phyloP scores from a whole-genome alignment of 1,139 yeast genomes.

The Saccharomycopsis crataegensis region DNA sequence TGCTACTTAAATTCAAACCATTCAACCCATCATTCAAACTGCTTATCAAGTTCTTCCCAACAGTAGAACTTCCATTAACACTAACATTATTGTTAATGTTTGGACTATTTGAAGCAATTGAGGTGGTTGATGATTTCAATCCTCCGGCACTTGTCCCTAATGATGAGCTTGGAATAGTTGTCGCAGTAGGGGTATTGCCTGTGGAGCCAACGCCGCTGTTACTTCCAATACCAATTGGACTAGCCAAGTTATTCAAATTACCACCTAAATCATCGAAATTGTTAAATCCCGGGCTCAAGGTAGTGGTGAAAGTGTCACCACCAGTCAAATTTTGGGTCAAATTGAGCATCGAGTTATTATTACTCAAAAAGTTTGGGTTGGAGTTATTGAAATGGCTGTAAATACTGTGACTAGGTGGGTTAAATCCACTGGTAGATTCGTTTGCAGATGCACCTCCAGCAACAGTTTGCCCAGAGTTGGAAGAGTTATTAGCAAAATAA shows the following conservation, averaged over 20 bases:
- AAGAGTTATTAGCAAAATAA: too few species aligned
- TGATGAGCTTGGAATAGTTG: neutral
- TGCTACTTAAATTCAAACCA: slow-evolving; percentile 10
- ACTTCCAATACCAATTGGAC: neutral
- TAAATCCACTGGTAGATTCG: neutral
- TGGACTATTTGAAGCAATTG: slow-evolving; percentile 11
- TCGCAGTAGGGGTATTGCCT: slow-evolving; percentile 1
- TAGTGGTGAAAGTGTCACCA: slow-evolving; percentile 17
- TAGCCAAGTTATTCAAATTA: neutral
- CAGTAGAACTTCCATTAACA: neutral
- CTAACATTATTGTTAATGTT: neutral
- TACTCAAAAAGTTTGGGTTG: slow-evolving; percentile 16
- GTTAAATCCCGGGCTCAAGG: neutral
- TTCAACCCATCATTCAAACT: slow-evolving; percentile 16
- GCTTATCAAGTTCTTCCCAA: slow-evolving; percentile 12
- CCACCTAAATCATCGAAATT: slow-evolving; percentile 4
- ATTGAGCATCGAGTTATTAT: slow-evolving; percentile 13
- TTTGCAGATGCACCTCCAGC: neutral
- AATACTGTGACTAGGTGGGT: slow-evolving; percentile 9
- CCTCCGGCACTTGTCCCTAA: neutral
- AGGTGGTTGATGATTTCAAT: neutral
- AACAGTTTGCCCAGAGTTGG: too few species aligned
- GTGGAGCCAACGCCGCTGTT: neutral
- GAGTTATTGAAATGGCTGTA: slow-evolving; percentile 19
- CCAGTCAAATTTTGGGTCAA: slow-evolving; percentile 19